phyloP scores from a whole-genome alignment of 495 filamentous ascomycete species.

The Evernia prunastri region DNA sequence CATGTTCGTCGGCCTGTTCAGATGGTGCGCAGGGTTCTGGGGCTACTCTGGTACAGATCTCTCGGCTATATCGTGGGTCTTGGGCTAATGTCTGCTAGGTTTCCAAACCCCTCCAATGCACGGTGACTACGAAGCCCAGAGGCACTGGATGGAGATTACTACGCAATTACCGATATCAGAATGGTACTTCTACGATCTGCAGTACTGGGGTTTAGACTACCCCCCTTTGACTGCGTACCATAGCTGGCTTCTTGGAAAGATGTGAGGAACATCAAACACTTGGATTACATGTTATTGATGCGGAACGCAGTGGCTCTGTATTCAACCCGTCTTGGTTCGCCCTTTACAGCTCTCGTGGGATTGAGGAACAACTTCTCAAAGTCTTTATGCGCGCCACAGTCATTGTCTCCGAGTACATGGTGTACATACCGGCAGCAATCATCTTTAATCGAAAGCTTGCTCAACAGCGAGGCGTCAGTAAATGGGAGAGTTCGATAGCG shows the following conservation, averaged over 20 bases:
- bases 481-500: constrained; percentile 76
- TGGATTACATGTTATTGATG: constrained; percentile 14
- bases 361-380: constrained; percentile 73
- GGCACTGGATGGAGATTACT: constrained; percentile 98
- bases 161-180: constrained; percentile 79
- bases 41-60: constrained; percentile 74
- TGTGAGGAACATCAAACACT: constrained; percentile 43
- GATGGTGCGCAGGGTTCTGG: constrained; percentile 89
- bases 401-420: constrained; percentile 78
- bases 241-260: constrained; percentile 85
- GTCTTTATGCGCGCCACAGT: constrained; percentile 93
- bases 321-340: constrained; percentile 85
- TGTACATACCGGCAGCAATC: constrained; percentile 79
- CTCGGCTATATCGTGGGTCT: background rate
- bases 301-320: constrained; percentile 50
- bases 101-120: constrained; percentile 81
- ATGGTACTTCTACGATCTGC: constrained; percentile 95
- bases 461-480: constrained; percentile 59
- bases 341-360: constrained; percentile 74
- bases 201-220: constrained; percentile 98
- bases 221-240: constrained; percentile 96
- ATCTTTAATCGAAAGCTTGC: constrained; percentile 76
- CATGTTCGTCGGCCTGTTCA: constrained; percentile 84
- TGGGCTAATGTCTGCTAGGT: constrained; percentile 41
- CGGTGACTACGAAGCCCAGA: constrained; percentile 93